Evolutionary conservation across 2,329 filamentous ascomycete species (phyloP), one percentile per base, ranked within the genome.

Genomic region (Ceratocystis eucalypticola): DNA sequence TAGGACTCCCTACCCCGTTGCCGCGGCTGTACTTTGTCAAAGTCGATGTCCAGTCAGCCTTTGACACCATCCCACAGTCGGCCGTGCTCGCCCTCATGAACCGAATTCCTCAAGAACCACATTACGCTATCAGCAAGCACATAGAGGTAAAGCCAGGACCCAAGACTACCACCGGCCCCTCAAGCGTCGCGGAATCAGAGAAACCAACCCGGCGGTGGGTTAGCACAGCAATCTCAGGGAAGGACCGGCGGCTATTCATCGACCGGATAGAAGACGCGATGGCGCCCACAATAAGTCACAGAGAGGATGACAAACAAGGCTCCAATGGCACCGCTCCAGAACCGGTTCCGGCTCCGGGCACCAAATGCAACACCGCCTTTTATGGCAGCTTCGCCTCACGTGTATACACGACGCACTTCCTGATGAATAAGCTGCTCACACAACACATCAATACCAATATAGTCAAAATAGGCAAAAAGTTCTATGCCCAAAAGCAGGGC

Each of bases 41-140:
- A 74, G 80, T 96, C 12, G 94, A 99, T 72, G 92, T 99, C 22
- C 84, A 89, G 73, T 85, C 90, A 1, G 96, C 93, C 71, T 99
- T 96, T 73, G 94, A 99, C 74, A 96, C 89, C 0, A 96, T 99
- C 57, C 94, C 94, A 0, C 94, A 97, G 73, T 76, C 82, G 30
- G 83, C 84, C 0, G 78, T 97, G 20, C 72, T 96, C 44, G 74
- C 79, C 28, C 78, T 97, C 30, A 82, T 95, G 69, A 74, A 69
- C 67, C 85, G 72, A 64, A 84, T 82, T 69, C 83, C 75, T 69
- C 77, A 76, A 12, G 77, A 88, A 67, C 75, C 80, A 2, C 76
- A 78, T 25, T 99, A 99, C 72, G 80, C 81, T 6, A 81, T 95
- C 61, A 81, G 81, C 6, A 91, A 86, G 70, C 87, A 96, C 71